These are phyloP conservation scores for Rhodocollybia butyracea DNA, from an alignment of 768 basidiomycete genomes.

Conservation along the genomic window DNA sequence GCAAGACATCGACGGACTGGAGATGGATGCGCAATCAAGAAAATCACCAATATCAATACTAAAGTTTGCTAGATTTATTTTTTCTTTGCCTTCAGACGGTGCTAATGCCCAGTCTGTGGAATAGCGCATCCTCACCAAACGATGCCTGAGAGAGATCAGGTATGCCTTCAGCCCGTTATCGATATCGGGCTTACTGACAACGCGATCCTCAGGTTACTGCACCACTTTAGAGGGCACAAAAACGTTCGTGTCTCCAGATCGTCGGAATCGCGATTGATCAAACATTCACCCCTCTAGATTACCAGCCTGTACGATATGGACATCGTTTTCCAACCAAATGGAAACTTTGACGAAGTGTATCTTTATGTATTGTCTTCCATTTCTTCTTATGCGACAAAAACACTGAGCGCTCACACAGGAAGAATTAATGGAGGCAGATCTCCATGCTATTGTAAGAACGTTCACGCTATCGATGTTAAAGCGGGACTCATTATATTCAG, in stretches of 20 bases:
- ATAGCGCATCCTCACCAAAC: slow-evolving; percentile 92
- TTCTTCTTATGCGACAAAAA: neutral
- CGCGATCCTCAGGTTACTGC: slow-evolving; percentile 60
- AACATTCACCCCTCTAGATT: no score
- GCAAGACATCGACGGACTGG: slow-evolving; percentile 81
- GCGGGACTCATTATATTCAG: slow-evolving; percentile 30
- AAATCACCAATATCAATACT: slow-evolving; percentile 92
- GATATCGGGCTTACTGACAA: neutral
- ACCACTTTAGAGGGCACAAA: slow-evolving; percentile 99
- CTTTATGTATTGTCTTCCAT: slow-evolving; percentile 60
- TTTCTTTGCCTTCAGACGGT: slow-evolving; percentile 12
- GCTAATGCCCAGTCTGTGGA: neutral
- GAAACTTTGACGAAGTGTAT: slow-evolving; percentile 96
- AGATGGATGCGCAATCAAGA: slow-evolving; percentile 93
- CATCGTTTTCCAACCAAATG: slow-evolving; percentile 87
- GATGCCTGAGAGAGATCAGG: slow-evolving; percentile 95
- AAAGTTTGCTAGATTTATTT: slow-evolving; percentile 51
- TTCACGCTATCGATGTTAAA: slow-evolving; percentile 1
- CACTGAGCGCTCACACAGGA: no score
- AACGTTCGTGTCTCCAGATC: slow-evolving; percentile 56
- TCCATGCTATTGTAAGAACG: slow-evolving; percentile 87
- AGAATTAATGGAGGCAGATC: slow-evolving; percentile 99
- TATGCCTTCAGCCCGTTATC: slow-evolving; percentile 28
- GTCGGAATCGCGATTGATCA: no score
- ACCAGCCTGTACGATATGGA: slow-evolving; percentile 98